Percentiles rank a stretch among this genome's conserved stretches.
Evolutionary conservation across 2,329 filamentous ascomycete genomes (phyloP).

Genomic region (Anisogramma anomala): DNA sequence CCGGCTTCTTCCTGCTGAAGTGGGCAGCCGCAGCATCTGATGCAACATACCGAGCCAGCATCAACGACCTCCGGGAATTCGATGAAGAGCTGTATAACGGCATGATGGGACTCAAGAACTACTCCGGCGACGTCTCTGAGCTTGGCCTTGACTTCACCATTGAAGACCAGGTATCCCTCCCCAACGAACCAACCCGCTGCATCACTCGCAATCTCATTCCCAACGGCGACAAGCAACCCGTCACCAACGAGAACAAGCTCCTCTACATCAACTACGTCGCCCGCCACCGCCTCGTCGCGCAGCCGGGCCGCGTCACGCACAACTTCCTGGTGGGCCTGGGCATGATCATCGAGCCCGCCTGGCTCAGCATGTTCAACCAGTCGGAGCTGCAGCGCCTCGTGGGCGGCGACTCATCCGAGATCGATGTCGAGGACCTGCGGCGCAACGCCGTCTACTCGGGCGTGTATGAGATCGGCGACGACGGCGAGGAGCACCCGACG

Average conservation of each 20-base stretch:
- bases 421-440: constrained; percentile 78
- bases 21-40: constrained; percentile 62
- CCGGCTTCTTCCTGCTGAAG: constrained; percentile 90
- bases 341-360: constrained; percentile 78
- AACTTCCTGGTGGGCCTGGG: constrained; percentile 81
- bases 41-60: constrained; percentile 71
- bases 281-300: constrained; percentile 70
- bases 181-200: constrained; percentile 40
- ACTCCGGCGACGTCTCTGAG: constrained; percentile 66
- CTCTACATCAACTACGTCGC: constrained; percentile 93
- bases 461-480: constrained; percentile 80
- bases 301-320: constrained; percentile 69
- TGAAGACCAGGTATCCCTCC: constrained; percentile 50
- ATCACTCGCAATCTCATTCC: constrained; percentile 65
- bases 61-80: constrained; percentile 88
- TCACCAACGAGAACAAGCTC: constrained; percentile 85
- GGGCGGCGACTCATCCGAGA: constrained; percentile 73
- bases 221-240: constrained; percentile 61
- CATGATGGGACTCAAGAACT: constrained; percentile 72
- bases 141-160: constrained; percentile 84
- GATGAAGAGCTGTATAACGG: constrained; percentile 87
- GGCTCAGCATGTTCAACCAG: constrained; percentile 99
- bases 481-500: constrained; percentile 73
- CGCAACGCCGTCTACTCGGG: constrained; percentile 79
- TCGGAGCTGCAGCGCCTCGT: constrained; percentile 87